These are phyloP conservation scores for Aleurites moluccanus DNA, from an alignment of 441 rosid genomes.

Conservation along the genomic window DNA sequence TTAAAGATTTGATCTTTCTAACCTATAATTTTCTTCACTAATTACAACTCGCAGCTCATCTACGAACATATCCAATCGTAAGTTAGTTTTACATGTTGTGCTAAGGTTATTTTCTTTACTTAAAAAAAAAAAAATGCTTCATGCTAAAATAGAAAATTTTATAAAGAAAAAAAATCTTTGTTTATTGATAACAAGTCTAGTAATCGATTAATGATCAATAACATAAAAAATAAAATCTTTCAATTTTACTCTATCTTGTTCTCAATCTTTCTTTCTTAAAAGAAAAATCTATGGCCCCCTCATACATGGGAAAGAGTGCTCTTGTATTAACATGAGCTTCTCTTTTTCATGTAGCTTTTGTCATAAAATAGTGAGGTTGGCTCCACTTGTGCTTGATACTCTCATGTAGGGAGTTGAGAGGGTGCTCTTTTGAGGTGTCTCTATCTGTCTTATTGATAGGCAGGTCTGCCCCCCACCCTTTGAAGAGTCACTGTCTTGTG, in stretches of 20 bases:
- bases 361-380: conserved; percentile 27
- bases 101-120: too few species aligned
- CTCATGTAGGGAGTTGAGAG: conserved; percentile 11
- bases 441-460: conserved; percentile 36
- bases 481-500: conserved; percentile 51
- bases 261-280: conserved; percentile 2
- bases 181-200: too few species aligned
- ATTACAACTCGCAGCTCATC: too few species aligned
- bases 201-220: too few species aligned
- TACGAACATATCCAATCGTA: too few species aligned
- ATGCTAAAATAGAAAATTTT: too few species aligned
- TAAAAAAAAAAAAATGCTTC: too few species aligned
- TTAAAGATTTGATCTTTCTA: too few species aligned
- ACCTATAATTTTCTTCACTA: too few species aligned
- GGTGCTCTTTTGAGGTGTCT: conserved; percentile 46
- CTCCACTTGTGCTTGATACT: conserved; percentile 30
- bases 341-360: conserved; percentile 27
- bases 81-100: too few species aligned
- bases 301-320: conserved; percentile 61
- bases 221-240: background rate
- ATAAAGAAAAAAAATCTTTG: too few species aligned
- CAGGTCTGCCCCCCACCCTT: conserved; percentile 32
- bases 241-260: background rate
- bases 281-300: conserved; percentile 37
- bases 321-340: conserved; percentile 36